Percentiles rank a stretch among this genome's conserved stretches.
Evolutionary conservation across 2,329 filamentous ascomycete species (phyloP).

Genomic region (Fusarium sp.): DNA sequence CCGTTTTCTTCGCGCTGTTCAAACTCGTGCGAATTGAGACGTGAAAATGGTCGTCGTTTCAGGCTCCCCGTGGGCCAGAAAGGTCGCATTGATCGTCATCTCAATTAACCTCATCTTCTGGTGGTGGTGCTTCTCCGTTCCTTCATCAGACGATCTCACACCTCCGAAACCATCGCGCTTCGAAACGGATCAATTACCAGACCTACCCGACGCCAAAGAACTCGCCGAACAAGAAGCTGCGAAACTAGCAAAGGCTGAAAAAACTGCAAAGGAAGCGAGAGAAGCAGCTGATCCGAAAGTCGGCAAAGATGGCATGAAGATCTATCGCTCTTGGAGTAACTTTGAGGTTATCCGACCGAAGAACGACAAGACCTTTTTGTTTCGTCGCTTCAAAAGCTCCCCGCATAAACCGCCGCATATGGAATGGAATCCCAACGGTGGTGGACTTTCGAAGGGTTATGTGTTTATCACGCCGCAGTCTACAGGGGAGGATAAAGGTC

Average conservation of each 20-base stretch:
- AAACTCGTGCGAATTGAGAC: background rate
- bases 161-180: background rate
- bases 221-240: background rate
- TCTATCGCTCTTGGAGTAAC: constrained; percentile 33
- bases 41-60: constrained; percentile 28
- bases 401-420: constrained; percentile 41
- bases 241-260: background rate
- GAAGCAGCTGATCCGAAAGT: background rate
- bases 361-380: constrained; percentile 26
- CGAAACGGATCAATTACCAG: background rate
- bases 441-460: constrained; percentile 41
- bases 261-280: background rate
- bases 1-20: background rate
- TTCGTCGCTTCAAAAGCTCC: constrained; percentile 41
- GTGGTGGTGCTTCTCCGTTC: constrained; percentile 12
- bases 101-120: constrained; percentile 22
- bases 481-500: constrained; percentile 2
- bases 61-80: constrained; percentile 31
- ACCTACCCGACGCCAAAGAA: background rate
- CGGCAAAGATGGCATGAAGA: constrained; percentile 8
- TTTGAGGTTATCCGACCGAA: constrained; percentile 33
- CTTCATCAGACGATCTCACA: background rate
- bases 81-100: constrained; percentile 6
- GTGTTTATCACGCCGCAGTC: constrained; percentile 43
- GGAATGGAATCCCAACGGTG: constrained; percentile 27